Percentiles rank a stretch among this genome's conserved stretches.
These are phyloP conservation scores for Mucor irregularis DNA, from an alignment of 371 early-diverging fungal species.

Conservation along the genomic window DNA sequence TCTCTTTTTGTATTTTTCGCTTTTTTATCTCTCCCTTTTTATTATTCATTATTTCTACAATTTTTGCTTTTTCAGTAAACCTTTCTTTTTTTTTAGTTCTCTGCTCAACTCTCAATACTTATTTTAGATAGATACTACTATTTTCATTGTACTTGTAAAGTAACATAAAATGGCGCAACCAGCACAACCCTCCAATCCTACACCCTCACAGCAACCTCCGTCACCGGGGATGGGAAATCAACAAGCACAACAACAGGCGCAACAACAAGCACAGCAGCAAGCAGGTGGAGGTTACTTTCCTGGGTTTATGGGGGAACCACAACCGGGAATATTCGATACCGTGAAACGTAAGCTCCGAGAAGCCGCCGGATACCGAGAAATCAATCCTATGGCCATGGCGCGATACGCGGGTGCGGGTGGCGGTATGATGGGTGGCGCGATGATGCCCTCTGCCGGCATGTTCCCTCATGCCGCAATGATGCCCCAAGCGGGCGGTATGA, in stretches of 20 bases:
- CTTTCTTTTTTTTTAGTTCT: too few relatives aligned
- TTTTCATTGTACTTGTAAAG: too few relatives aligned
- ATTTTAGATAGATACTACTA: too few relatives aligned
- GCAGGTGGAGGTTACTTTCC: not conserved
- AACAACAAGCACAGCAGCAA: slow-evolving; percentile 4
- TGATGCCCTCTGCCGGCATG: slow-evolving; percentile 10
- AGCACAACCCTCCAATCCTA: too few relatives aligned
- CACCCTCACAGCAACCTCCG: too few relatives aligned
- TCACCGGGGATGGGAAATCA: too few relatives aligned
- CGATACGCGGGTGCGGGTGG: not conserved
- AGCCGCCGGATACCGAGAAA: slow-evolving; percentile 3
- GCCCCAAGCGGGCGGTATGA: slow-evolving; percentile 2
- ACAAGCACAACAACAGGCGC: not conserved
- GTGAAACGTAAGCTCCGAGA: slow-evolving; percentile 17
- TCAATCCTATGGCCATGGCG: slow-evolving; percentile 11
- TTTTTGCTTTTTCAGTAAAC: too few relatives aligned
- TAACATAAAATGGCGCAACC: too few relatives aligned
- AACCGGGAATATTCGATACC: slow-evolving; percentile 15
- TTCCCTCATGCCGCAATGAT: slow-evolving; percentile 2
- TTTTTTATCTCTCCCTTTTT: too few relatives aligned
- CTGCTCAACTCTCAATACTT: too few relatives aligned
- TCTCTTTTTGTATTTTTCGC: too few relatives aligned
- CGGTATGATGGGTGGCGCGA: slow-evolving; percentile 7
- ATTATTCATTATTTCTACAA: too few relatives aligned
- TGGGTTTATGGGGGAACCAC: slow-evolving; percentile 8